These are phyloP conservation scores for Thraustochytrium sp. DNA, from an alignment of 352 stramenopile genomes.

Conservation along the genomic window DNA sequence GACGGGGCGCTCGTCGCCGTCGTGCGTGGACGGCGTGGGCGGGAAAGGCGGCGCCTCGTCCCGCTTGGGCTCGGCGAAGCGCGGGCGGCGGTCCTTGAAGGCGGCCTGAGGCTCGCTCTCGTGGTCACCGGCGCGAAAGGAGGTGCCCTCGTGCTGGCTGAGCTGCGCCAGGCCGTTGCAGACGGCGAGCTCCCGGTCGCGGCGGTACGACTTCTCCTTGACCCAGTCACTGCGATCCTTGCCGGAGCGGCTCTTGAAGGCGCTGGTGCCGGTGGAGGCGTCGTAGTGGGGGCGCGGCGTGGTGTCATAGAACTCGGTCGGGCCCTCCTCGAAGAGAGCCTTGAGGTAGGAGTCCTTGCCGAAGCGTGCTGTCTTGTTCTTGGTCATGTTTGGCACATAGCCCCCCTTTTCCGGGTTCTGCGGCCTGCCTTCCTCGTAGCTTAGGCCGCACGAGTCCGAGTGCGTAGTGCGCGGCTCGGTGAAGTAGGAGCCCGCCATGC, in stretches of 20 bases:
- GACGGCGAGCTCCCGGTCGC: not conserved
- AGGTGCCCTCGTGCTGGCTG: not conserved
- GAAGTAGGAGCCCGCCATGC: not conserved
- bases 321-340: not conserved
- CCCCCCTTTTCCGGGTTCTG: not conserved
- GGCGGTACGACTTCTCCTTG: not conserved
- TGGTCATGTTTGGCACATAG: conserved; percentile 14
- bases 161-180: conserved; percentile 4
- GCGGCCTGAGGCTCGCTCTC: not conserved
- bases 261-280: not conserved
- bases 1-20: not conserved
- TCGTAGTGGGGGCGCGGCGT: not conserved
- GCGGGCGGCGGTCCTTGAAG: not conserved
- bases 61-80: not conserved
- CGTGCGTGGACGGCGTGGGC: not conserved
- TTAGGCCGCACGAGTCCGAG: not conserved
- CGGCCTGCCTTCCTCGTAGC: not conserved
- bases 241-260: not conserved
- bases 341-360: conserved; percentile 6
- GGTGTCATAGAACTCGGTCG: not conserved
- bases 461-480: not conserved
- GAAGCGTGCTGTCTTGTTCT: not conserved
- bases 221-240: conserved; percentile 7
- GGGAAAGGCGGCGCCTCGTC: not conserved
- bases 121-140: not conserved